phyloP scores from a whole-genome alignment of 1,284 basidiomycete species.

The Malassezia pachydermatis region DNA sequence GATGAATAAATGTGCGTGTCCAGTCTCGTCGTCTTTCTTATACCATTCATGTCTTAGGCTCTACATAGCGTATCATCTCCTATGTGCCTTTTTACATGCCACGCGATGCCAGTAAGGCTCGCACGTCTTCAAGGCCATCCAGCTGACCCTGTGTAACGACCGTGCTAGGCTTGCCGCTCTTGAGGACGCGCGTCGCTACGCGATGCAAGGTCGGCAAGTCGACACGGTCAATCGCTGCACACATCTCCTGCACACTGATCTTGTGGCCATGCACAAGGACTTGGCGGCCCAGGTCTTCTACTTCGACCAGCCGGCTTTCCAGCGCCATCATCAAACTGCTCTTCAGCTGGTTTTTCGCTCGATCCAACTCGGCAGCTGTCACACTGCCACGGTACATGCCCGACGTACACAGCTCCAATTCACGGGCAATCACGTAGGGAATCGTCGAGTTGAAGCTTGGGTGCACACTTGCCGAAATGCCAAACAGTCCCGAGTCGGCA shows the following conservation, averaged over 20 bases:
- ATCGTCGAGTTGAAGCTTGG: constrained; percentile 60
- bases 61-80: neutral
- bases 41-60: neutral
- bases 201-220: constrained; percentile 61
- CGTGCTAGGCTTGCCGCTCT: constrained; percentile 33
- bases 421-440: constrained; percentile 73
- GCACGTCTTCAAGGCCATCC: constrained; percentile 34
- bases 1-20: no score
- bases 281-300: constrained; percentile 56
- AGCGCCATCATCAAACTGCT: constrained; percentile 88
- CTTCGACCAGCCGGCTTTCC: constrained; percentile 75
- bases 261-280: constrained; percentile 83
- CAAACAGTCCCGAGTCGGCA: constrained; percentile 85
- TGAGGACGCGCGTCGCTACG: constrained; percentile 66
- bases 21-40: no score
- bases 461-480: constrained; percentile 79
- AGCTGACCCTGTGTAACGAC: constrained; percentile 41
- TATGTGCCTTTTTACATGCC: no score
- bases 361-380: constrained; percentile 60
- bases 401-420: constrained; percentile 53
- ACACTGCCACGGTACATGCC: constrained; percentile 50
- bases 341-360: constrained; percentile 94
- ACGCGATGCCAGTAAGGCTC: constrained; percentile 28
- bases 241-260: constrained; percentile 82
- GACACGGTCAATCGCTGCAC: constrained; percentile 72